Base-by-base conservation (phyloP, 192 early-diverging fungal genomes). In the Bifiguratus adelaidae region DNA sequence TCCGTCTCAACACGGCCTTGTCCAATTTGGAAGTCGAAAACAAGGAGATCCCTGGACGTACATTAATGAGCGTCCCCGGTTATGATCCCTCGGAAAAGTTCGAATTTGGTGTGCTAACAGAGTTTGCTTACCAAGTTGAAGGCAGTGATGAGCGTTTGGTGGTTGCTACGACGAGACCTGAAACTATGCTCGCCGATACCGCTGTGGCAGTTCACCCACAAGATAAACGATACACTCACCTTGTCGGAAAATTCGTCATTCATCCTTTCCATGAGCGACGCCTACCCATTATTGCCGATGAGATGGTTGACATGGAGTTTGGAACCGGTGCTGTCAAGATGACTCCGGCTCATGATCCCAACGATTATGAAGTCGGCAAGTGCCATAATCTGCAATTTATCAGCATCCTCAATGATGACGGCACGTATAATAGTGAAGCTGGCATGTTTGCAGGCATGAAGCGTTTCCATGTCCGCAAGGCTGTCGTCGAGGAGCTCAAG, bases 251-350 rank as follows among this genome's bases (percentile, higher is more conserved):
- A 65, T 90, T 66, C 58, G 93, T 81, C 11, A 66, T 83, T 26
- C 96, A 99, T 65, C 96, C 96, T 30, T 97, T 99, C 77, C 63
- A 88, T 38, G 80, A 81, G 52, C 82, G 92, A 30, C 81, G 78
- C 53, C 85, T 97, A 48, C 90, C 89, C 35, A 95, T 97, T 47
- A 63, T 81, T 44, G 86, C 92, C 54, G 87, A 89, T 47, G 77
- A 82, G 50, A 75, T 79, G 45, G 91, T 89, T 30, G 92, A 97
- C 52, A 85, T 85, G 74, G 77, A 74, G 4, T 95, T 95, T 58
- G 93, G 96, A 64, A 97, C 96, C 24, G 96, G 96, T 61, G 92
- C 92, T 50, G 96, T 99, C 50, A 99, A 99, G 70, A 93, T 99
- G 48, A 99, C 96, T 0, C 96, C 96, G 2, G 92, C 96, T 18